Conservation (phyloP, 1,284 basidiomycete species). For the Tilletia horrida region DNA sequence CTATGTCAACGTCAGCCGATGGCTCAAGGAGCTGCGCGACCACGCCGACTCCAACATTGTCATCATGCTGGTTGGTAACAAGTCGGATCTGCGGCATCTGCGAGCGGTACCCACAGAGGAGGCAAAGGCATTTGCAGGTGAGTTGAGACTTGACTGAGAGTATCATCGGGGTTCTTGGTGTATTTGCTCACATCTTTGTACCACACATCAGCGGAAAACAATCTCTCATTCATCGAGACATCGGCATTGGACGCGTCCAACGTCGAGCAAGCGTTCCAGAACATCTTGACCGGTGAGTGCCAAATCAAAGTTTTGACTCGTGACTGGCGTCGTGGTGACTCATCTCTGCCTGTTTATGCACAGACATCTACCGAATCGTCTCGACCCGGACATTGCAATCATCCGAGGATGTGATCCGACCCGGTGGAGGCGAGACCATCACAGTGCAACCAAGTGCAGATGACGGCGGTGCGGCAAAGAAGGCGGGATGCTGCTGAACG, state of each 20-base stretch:
- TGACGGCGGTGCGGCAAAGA: conserved; percentile 53
- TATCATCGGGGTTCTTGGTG: neutral
- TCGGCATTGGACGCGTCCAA: conserved; percentile 98
- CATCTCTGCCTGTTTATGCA: neutral
- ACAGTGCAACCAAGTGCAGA: conserved; percentile 54
- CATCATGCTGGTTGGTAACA: conserved; percentile 63
- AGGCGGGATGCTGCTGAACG: conserved; percentile 52
- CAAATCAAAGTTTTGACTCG: conserved; percentile 4
- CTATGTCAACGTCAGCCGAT: conserved; percentile 91
- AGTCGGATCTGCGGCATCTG: conserved; percentile 96
- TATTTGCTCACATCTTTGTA: neutral
- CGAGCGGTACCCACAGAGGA: conserved; percentile 88
- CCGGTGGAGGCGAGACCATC: conserved; percentile 54
- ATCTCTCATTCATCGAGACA: conserved; percentile 86
- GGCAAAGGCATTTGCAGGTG: conserved; percentile 54
- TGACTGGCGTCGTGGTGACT: neutral
- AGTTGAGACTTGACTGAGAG: conserved; percentile 18
- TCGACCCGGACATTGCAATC: conserved; percentile 55
- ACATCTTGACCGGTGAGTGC: conserved; percentile 84
- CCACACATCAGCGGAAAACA: conserved; percentile 66
- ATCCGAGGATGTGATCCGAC: conserved; percentile 55
- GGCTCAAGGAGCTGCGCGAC: conserved; percentile 91
- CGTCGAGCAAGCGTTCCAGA: conserved; percentile 90
- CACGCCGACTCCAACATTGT: conserved; percentile 59
- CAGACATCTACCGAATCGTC: conserved; percentile 55